These are phyloP conservation scores for Haplosporangium gracile DNA, from an alignment of 192 early-diverging fungal genomes.

Conservation along the genomic window DNA sequence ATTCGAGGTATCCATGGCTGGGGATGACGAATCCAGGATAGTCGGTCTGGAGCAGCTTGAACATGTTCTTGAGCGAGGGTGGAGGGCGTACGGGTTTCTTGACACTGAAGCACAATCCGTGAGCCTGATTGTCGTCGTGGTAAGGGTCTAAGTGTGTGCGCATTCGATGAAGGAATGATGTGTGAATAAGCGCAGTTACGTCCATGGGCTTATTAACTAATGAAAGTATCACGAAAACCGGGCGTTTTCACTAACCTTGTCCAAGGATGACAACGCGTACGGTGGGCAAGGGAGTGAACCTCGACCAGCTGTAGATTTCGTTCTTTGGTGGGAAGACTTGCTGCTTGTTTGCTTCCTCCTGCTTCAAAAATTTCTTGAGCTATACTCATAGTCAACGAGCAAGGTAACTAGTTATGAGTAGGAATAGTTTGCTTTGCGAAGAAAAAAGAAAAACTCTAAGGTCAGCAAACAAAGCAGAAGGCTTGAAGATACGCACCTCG, in stretches of 20 bases:
- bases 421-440: no score
- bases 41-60: slow-evolving; percentile 81
- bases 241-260: slow-evolving; percentile 71
- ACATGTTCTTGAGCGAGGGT: slow-evolving; percentile 95
- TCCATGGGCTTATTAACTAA: background rate
- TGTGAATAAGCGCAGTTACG: background rate
- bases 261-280: slow-evolving; percentile 94
- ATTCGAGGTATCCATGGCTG: slow-evolving; percentile 82
- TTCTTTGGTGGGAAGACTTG: slow-evolving; percentile 78
- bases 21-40: slow-evolving; percentile 79
- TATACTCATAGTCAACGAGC: slow-evolving; percentile 9
- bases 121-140: slow-evolving; percentile 78
- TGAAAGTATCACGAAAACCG: background rate
- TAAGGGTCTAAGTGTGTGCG: slow-evolving; percentile 75
- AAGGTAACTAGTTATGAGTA: no score
- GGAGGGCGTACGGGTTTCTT: slow-evolving; percentile 78
- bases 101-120: slow-evolving; percentile 95
- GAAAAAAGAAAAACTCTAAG: background rate
- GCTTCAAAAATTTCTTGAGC: slow-evolving; percentile 79
- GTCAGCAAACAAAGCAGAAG: background rate
- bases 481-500: slow-evolving; percentile 56
- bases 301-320: slow-evolving; percentile 89
- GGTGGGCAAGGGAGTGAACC: slow-evolving; percentile 73
- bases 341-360: slow-evolving; percentile 64
- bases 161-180: background rate